phyloP scores from a whole-genome alignment of 139 green algal genomes.

The Picochlorum costavermella region DNA sequence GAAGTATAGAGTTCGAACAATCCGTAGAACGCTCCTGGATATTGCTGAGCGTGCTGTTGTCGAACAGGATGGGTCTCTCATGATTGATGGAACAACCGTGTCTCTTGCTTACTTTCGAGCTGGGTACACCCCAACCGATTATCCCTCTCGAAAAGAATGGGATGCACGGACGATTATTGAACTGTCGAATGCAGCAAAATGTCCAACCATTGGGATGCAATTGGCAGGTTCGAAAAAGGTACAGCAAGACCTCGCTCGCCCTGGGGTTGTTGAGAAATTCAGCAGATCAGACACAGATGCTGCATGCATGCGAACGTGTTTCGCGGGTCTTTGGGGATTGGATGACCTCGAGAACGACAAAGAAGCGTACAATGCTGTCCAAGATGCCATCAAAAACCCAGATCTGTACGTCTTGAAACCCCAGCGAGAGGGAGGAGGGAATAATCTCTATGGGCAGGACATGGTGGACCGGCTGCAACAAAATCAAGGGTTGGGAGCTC shows the following conservation, averaged over 20 bases:
- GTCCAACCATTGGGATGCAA: constrained; percentile 81
- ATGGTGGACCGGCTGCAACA: constrained; percentile 40
- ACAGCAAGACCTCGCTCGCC: constrained; percentile 73
- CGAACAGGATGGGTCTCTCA: constrained; percentile 26
- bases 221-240: constrained; percentile 92
- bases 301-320: constrained; percentile 58
- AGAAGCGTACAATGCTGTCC: constrained; percentile 35
- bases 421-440: constrained; percentile 91
- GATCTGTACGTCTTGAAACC: constrained; percentile 87
- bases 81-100: constrained; percentile 18
- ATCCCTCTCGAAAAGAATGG: constrained; percentile 74
- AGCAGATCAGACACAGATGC: constrained; percentile 24
- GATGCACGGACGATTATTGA: constrained; percentile 69
- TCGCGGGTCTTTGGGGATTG: constrained; percentile 87
- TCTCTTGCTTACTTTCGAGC: constrained; percentile 68
- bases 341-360: constrained; percentile 51
- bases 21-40: constrained; percentile 64
- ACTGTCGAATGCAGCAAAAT: constrained; percentile 65
- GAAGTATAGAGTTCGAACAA: constrained; percentile 51
- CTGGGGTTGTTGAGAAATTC: constrained; percentile 60
- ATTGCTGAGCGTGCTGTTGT: constrained; percentile 35
- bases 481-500: constrained; percentile 58
- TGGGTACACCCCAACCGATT: constrained; percentile 89
- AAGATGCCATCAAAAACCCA: constrained; percentile 60
- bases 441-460: constrained; percentile 89